Evolutionary conservation across 2,329 filamentous ascomycete species (phyloP).

Genomic region (Huntiella bhutanensis): DNA sequence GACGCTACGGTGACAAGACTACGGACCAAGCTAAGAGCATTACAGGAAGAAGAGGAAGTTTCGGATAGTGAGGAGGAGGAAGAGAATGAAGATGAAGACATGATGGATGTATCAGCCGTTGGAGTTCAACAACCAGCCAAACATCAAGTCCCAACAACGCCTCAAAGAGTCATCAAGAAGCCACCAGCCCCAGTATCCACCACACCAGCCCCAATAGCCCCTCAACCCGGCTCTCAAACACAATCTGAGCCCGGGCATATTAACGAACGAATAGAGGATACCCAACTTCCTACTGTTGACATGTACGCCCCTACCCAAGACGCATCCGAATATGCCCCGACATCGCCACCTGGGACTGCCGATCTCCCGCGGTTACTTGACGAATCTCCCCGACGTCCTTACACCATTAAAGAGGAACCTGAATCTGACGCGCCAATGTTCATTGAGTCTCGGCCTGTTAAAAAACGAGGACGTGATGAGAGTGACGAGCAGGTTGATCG

Average conservation of each 20-base stretch:
- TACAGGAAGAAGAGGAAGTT: no score
- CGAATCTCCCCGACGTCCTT: not conserved
- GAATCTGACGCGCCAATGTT: slow-evolving; percentile 4
- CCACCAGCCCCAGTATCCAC: no score
- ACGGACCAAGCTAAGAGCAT: no score
- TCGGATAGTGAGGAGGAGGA: no score
- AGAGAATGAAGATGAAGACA: no score
- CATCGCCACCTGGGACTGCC: not conserved
- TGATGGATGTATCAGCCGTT: no score
- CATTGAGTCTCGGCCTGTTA: slow-evolving; percentile 4
- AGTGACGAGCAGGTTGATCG: not conserved
- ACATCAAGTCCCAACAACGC: no score
- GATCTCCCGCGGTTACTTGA: not conserved
- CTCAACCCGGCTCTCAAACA: no score
- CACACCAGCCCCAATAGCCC: no score
- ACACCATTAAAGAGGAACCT: slow-evolving; percentile 30
- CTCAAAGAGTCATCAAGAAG: no score
- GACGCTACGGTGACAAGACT: no score
- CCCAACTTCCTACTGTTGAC: slow-evolving; percentile 4
- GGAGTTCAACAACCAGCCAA: no score
- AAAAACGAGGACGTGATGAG: slow-evolving; percentile 4
- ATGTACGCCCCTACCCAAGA: not conserved
- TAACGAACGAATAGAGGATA: slow-evolving; percentile 9
- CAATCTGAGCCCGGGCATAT: not conserved
- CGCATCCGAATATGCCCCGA: slow-evolving; percentile 1